phyloP scores from a whole-genome alignment of 192 early-diverging fungal genomes.

The Backusella mclennaniae region DNA sequence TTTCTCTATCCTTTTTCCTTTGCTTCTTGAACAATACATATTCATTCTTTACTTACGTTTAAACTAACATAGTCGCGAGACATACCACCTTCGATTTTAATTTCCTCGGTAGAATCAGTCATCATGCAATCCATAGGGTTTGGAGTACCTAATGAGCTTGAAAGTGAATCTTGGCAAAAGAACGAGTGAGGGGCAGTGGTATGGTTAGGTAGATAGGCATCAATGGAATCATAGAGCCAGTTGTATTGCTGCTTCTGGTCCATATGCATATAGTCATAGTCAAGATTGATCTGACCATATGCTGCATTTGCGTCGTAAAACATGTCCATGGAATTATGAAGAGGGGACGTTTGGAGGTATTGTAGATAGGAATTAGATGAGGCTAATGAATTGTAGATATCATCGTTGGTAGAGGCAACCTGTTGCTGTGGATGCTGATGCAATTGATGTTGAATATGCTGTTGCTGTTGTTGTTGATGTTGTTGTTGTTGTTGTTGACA shows the following conservation, averaged over 20 bases:
- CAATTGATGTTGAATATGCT: background rate
- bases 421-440: background rate
- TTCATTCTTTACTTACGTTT: constrained; percentile 23
- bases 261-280: constrained; percentile 9
- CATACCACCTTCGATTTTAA: constrained; percentile 20
- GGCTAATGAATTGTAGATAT: constrained; percentile 11
- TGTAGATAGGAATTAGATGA: constrained; percentile 4
- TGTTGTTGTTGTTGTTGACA: background rate
- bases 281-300: background rate
- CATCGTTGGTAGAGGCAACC: background rate
- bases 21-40: no score
- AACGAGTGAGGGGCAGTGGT: background rate
- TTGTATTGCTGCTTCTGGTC: constrained; percentile 14
- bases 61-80: constrained; percentile 25
- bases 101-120: constrained; percentile 5
- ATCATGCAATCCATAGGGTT: constrained; percentile 9
- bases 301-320: background rate
- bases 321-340: background rate
- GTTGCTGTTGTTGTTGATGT: background rate
- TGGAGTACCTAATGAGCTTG: background rate
- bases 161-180: constrained; percentile 3
- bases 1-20: background rate
- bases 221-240: constrained; percentile 24
- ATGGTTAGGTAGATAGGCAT: constrained; percentile 11
- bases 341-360: background rate